phyloP scores from a whole-genome alignment of 306 rosid genomes.

The Calophaca sinica region DNA sequence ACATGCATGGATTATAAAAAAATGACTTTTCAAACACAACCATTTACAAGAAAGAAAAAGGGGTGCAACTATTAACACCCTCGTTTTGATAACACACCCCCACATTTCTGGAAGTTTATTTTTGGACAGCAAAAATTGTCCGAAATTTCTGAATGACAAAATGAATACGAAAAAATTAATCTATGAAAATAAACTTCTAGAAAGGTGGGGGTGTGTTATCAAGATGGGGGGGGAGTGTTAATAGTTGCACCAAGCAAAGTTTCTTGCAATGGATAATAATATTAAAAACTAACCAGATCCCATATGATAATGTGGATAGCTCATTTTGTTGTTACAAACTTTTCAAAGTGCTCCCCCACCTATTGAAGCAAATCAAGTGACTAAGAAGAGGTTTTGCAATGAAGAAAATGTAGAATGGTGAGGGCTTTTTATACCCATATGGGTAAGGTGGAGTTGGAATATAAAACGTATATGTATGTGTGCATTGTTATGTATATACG shows the following conservation, averaged over 20 bases:
- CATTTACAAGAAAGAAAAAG: constrained; percentile 8
- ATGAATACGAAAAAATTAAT: too few species aligned
- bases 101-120: too few species aligned
- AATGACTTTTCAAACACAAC: constrained; percentile 24
- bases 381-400: constrained; percentile 56
- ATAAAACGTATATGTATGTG: constrained; percentile 56
- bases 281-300: constrained; percentile 75
- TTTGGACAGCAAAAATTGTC: too few species aligned
- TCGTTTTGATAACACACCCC: too few species aligned
- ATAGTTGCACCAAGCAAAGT: not conserved
- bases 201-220: too few species aligned
- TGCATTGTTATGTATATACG: constrained; percentile 52
- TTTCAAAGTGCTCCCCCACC: constrained; percentile 43
- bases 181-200: too few species aligned
- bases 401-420: constrained; percentile 65
- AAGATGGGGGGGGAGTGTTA: too few species aligned
- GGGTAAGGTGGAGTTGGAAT: constrained; percentile 67
- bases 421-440: constrained; percentile 66
- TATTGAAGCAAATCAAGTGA: constrained; percentile 52
- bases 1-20: not conserved
- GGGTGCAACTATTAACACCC: too few species aligned
- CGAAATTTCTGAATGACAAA: too few species aligned
- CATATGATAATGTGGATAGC: constrained; percentile 65
- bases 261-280: not conserved
- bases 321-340: constrained; percentile 62